These are phyloP conservation scores for Pythium brassicae DNA, from an alignment of 352 stramenopile genomes.

Conservation along the genomic window DNA sequence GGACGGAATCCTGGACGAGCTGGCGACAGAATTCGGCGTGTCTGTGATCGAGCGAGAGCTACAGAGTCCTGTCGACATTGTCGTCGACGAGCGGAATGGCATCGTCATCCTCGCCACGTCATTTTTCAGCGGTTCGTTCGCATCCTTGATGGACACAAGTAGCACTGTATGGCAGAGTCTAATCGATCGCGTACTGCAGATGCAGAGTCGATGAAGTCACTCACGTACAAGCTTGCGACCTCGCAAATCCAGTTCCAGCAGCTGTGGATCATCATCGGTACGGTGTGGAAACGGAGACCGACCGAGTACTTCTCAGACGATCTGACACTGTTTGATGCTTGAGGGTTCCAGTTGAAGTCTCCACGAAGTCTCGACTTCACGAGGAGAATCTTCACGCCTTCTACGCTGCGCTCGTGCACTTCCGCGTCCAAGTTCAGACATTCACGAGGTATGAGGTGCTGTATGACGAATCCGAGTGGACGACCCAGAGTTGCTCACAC, in stretches of 20 bases:
- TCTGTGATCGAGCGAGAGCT: slow-evolving; percentile 63
- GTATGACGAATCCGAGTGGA: no score
- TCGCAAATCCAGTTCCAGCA: slow-evolving; percentile 54
- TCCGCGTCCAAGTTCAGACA: slow-evolving; percentile 43
- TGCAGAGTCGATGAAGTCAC: slow-evolving; percentile 25
- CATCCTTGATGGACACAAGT: background rate
- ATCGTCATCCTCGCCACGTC: slow-evolving; percentile 33
- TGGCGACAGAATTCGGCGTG: slow-evolving; percentile 49
- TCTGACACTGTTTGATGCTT: slow-evolving; percentile 2
- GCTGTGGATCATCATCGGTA: slow-evolving; percentile 68
- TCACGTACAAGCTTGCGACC: slow-evolving; percentile 57
- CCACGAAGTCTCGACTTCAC: background rate
- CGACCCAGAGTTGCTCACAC: background rate
- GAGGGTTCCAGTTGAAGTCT: slow-evolving; percentile 13
- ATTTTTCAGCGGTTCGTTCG: slow-evolving; percentile 35
- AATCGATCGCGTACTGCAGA: background rate
- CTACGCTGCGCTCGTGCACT: slow-evolving; percentile 56
- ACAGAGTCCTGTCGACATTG: slow-evolving; percentile 39
- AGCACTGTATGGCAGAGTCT: background rate
- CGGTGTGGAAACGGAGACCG: background rate
- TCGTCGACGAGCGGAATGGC: slow-evolving; percentile 67
- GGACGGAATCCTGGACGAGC: slow-evolving; percentile 59
- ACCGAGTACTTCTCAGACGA: background rate
- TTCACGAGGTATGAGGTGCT: slow-evolving; percentile 30
- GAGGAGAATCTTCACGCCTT: slow-evolving; percentile 32